These are phyloP conservation scores for Aspergillus tamarii DNA, from an alignment of 2,329 filamentous ascomycete genomes.

Conservation along the genomic window DNA sequence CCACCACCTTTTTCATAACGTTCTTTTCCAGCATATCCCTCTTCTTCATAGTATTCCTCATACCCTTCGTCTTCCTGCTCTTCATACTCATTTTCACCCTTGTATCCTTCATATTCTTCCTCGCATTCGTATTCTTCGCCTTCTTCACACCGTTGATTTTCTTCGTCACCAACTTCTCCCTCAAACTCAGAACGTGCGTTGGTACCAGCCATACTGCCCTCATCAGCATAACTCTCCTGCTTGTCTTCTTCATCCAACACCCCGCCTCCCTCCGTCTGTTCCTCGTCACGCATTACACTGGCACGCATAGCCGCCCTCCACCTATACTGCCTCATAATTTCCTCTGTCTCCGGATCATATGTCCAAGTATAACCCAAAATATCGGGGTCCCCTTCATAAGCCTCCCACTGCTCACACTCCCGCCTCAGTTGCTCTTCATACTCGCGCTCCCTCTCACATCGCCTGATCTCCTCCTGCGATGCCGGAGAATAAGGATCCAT, in stretches of 20 bases:
- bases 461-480: conserved; percentile 24
- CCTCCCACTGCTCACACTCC: conserved; percentile 13
- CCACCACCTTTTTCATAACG: neutral
- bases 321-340: conserved; percentile 1
- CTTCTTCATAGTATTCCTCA: conserved; percentile 4
- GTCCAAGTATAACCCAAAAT: neutral
- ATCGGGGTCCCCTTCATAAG: conserved; percentile 6
- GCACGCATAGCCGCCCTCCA: conserved; percentile 3
- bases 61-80: neutral
- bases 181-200: neutral
- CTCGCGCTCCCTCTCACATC: conserved; percentile 14
- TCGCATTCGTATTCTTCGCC: neutral
- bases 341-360: conserved; percentile 5
- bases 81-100: neutral
- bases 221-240: neutral
- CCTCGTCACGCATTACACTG: conserved; percentile 11
- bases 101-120: neutral
- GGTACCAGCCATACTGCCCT: neutral
- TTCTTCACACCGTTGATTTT: neutral
- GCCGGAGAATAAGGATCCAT: conserved; percentile 31
- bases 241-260: conserved; percentile 3
- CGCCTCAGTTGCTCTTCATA: conserved; percentile 6
- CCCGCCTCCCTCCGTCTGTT: neutral
- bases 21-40: neutral
- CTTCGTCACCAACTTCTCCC: neutral